These are phyloP conservation scores for Pseudotsuga menziesii DNA, from an alignment of 75 land plant species.

Conservation along the genomic window DNA sequence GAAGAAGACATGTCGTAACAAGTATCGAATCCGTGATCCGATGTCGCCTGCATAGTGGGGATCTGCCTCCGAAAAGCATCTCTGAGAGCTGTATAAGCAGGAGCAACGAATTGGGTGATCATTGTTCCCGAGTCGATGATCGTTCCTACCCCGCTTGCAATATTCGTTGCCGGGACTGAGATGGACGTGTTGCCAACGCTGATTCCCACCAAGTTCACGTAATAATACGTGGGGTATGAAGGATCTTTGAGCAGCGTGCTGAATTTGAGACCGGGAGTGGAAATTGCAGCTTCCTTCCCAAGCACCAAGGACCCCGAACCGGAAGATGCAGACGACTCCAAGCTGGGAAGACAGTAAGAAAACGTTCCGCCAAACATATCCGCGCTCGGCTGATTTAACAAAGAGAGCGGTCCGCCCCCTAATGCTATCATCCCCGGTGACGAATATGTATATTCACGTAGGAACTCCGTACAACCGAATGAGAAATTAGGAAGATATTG, in stretches of 20 bases:
- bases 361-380: slow-evolving; percentile 2
- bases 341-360: slow-evolving; percentile 70
- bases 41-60: slow-evolving; percentile 2
- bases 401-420: too few relatives aligned
- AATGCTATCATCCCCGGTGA: too few relatives aligned
- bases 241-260: neutral
- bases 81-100: slow-evolving; percentile 39
- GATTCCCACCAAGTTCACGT: slow-evolving; percentile 35
- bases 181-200: slow-evolving; percentile 38
- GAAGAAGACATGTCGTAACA: too few relatives aligned
- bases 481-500: too few relatives aligned
- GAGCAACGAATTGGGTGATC: slow-evolving; percentile 44
- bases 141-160: slow-evolving; percentile 28
- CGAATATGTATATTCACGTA: too few relatives aligned
- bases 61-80: slow-evolving; percentile 29
- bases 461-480: too few relatives aligned
- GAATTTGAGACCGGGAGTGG: neutral
- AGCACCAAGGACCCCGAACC: slow-evolving; percentile 60
- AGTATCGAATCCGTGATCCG: too few relatives aligned
- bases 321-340: slow-evolving; percentile 43
- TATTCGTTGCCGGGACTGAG: slow-evolving; percentile 15
- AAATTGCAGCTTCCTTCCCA: neutral
- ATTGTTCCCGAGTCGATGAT: slow-evolving; percentile 81
- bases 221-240: slow-evolving; percentile 35
- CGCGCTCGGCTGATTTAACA: too few relatives aligned